phyloP scores from a whole-genome alignment of 805 yeast genomes.

The Teunomyces atbi region DNA sequence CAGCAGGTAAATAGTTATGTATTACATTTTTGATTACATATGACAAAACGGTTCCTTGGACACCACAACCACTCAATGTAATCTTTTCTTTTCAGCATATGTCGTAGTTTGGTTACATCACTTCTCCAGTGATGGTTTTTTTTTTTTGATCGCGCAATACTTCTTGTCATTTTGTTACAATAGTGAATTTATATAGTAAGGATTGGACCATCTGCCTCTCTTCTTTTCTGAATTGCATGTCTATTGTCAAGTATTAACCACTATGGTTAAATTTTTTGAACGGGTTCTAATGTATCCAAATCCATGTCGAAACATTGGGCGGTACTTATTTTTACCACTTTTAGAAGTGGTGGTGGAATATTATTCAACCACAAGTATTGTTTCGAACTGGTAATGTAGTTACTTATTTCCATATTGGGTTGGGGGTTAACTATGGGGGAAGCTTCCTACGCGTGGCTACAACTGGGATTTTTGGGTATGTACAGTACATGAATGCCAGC shows the following conservation, averaged over 20 bases:
- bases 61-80: too few relatives aligned
- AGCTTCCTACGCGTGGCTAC: neutral
- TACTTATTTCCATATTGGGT: neutral
- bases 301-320: neutral
- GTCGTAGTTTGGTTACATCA: too few relatives aligned
- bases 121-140: too few relatives aligned
- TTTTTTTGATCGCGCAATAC: neutral
- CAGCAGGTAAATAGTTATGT: too few relatives aligned
- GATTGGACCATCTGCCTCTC: neutral
- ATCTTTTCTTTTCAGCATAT: too few relatives aligned
- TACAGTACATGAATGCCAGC: neutral
- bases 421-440: neutral
- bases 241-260: neutral
- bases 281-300: neutral
- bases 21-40: too few relatives aligned
- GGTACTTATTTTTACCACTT: neutral
- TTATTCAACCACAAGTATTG: neutral
- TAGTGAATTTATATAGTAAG: neutral
- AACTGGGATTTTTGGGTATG: neutral
- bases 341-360: neutral
- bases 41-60: too few relatives aligned
- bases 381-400: neutral
- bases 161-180: neutral
- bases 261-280: neutral
- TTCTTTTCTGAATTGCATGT: neutral